Percentiles rank a stretch among this genome's conserved stretches.
Conservation (phyloP, 1,139 yeast genomes). For the Candida buenavistaensis region DNA sequence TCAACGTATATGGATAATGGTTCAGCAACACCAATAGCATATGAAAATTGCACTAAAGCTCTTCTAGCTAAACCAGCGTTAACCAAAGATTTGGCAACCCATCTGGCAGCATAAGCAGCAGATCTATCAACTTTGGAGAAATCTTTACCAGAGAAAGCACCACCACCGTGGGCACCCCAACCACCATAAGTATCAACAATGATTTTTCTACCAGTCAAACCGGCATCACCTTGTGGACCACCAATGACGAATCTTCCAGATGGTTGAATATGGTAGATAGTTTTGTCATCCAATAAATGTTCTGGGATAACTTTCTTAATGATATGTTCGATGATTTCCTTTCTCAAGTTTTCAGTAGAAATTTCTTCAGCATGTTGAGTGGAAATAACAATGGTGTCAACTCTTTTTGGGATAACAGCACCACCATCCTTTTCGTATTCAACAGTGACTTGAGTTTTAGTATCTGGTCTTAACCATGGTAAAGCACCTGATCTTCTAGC, state of each 20-base stretch:
- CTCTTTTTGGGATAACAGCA: constrained; percentile 93
- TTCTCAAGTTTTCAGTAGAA: constrained; percentile 88
- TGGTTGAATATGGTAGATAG: constrained; percentile 98
- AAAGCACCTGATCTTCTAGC: constrained; percentile 96
- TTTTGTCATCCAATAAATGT: constrained; percentile 87
- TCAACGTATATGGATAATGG: constrained; percentile 97
- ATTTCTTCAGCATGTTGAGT: constrained; percentile 97
- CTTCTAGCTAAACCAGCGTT: constrained; percentile 95
- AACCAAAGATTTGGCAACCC: constrained; percentile 99
- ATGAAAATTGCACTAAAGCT: constrained; percentile 96
- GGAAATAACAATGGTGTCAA: constrained; percentile 95
- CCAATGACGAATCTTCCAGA: constrained; percentile 99
- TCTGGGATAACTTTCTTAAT: constrained; percentile 92
- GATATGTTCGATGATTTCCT: constrained; percentile 73
- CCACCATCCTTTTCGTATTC: constrained; percentile 94
- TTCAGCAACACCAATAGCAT: constrained; percentile 99
- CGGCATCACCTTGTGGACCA: constrained; percentile 99
- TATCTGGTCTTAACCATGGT: constrained; percentile 98
- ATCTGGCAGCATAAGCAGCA: constrained; percentile 99
- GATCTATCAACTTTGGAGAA: constrained; percentile 99
- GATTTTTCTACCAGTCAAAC: constrained; percentile 99
- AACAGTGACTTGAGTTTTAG: constrained; percentile 98
- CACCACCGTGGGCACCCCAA: constrained; percentile 99
- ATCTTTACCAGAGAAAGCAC: constrained; percentile 99
- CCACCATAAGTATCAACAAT: constrained; percentile 99